Evolutionary conservation across 768 basidiomycete species (phyloP), one percentile per base, ranked within the genome.

Genomic region (Plicaturopsis crispa): DNA sequence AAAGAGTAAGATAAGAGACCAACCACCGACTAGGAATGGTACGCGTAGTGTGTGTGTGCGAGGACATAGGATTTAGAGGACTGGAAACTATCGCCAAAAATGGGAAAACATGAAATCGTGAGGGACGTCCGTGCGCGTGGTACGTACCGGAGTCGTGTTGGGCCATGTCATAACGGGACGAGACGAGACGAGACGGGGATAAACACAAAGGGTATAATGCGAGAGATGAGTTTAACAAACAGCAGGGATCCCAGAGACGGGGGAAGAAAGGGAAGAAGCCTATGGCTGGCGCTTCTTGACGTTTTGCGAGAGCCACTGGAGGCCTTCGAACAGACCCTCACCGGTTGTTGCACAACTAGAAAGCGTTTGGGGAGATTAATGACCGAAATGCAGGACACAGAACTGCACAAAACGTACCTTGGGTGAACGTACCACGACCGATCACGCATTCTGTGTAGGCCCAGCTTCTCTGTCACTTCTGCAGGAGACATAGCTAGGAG

Each of bases 371-470:
- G 6, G 20, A 36, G 42, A 13, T 31, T 50, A 31, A 26, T 4
- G n/a, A 18, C 5, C 5, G n/a, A n/a, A n/a, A n/a, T n/a, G n/a
- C 38, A 31, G 20, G 13, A 8, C 8, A 8, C 14, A 39, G 38
- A 30, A 31, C 14, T 8, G 16, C 2, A 22, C 17, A 37, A 12
- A 30, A 61, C 76, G 50, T 61, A 94, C 86, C 92, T 96, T 36
- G 94, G 94, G 66, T 98, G 94, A 38, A 97, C 93, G 74, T 97
- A 98, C 94, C 94, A 98, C 60, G 86, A 91, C 44, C 94, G 73
- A 54, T 97, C 93, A 43, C 89, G 82, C 94, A 98, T 97, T 50
- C 84, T 73, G 60, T 96, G 87, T 47, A 98, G 67, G 26, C 93
- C 93, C 31, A 98, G 66, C 61, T 94, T 96, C 64, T 97, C 94